phyloP scores from a whole-genome alignment of 371 early-diverging fungal species.

The Nosema muscidifuracis region DNA sequence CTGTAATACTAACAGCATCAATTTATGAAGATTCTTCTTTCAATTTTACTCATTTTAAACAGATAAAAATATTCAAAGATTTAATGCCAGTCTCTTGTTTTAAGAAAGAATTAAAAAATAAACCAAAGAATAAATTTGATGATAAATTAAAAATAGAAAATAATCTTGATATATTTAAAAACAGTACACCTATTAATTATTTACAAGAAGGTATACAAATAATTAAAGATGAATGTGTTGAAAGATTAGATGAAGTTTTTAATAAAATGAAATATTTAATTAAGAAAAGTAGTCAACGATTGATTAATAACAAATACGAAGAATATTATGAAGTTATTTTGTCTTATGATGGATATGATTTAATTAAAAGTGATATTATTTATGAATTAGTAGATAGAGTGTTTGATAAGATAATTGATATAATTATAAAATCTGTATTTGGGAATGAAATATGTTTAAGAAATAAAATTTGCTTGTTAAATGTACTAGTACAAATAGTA shows the following conservation, averaged over 20 bases:
- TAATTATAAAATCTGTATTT: neutral
- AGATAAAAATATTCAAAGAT: neutral
- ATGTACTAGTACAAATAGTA: neutral
- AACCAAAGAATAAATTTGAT: neutral
- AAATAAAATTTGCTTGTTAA: neutral
- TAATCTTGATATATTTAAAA: neutral
- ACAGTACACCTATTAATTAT: neutral
- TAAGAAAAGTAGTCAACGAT: neutral
- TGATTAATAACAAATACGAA: neutral
- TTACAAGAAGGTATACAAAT: slow-evolving; percentile 15
- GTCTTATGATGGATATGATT: slow-evolving; percentile 5
- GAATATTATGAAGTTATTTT: neutral
- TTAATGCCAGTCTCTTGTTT: neutral
- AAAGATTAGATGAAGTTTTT: slow-evolving; percentile 6
- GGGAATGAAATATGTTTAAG: neutral
- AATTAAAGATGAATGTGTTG: neutral
- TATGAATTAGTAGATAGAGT: neutral
- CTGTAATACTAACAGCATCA: neutral
- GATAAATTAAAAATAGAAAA: neutral
- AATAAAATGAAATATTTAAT: neutral
- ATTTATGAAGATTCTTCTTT: neutral
- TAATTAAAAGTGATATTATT: neutral
- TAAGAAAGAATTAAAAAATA: neutral
- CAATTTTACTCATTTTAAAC: neutral
- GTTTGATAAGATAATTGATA: neutral